Evolutionary conservation across 768 basidiomycete species (phyloP), one percentile per base, ranked within the genome.

Genomic region (button mushroom (Agaricus bisporus)): DNA sequence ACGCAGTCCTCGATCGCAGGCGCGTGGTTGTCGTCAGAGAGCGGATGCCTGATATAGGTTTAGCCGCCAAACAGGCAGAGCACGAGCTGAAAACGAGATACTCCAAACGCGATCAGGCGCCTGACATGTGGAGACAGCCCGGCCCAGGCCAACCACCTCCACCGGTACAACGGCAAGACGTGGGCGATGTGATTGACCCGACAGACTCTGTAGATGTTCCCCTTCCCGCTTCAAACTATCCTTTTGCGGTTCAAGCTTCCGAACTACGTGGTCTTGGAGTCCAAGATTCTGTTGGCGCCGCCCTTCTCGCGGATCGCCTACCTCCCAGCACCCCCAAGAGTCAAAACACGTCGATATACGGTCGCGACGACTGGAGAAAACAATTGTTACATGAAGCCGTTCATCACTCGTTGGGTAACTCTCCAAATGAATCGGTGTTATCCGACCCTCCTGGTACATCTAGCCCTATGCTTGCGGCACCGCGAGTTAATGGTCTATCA

Each of bases 1-100:
- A 36, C 25, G 53, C 39, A 28, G 48, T 5, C 18, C 9, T 48
- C 12, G 53, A 54, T 41, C 69, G 73, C 41, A 78, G 82, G 42
- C 75, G 85, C 38, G 91, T 93, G 0, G 88, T 90, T 0, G 91
- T 93, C 20, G 85, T 92, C 42, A 80, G 90, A 41, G 91, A 93
- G 66, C 85, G 82, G 64, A 81, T 93, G 81, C 73, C 77, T 28
- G 85, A 92, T 57, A 67, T 92, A 45, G 74, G 68, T 39, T 68
- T 73, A 41, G 90, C 89, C 26, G 87, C 86, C 12, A 85, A 82
- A 63, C 85, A 88, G 63, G 85, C 84, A 8, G 86, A 91, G 60
- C 77, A 81, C 56, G 86, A 89, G 51, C 71, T 90, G 63, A 84
- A 84, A 60, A 63, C 72, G 29, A 79, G 80, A 20, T 77, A 73